These are phyloP conservation scores for Martiniozyma asiatica DNA, from an alignment of 1,139 yeast species.

Conservation along the genomic window DNA sequence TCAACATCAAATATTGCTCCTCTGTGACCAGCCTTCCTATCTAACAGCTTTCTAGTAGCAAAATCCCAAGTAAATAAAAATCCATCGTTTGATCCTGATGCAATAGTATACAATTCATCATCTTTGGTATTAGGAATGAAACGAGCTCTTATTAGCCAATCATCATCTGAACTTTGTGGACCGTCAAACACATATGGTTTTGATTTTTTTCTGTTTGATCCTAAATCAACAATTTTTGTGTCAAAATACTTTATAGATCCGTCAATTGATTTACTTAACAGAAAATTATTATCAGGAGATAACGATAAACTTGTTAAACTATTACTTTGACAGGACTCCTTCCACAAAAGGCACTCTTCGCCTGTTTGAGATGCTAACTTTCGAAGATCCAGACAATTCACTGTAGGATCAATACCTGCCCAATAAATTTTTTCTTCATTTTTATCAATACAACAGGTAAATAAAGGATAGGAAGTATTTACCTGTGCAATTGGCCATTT, in stretches of 20 bases:
- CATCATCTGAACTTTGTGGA: slow-evolving; percentile 44
- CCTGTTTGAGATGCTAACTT: slow-evolving; percentile 26
- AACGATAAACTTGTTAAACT: slow-evolving; percentile 43
- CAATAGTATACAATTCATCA: slow-evolving; percentile 13
- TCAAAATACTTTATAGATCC: slow-evolving; percentile 48
- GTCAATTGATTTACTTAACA: slow-evolving; percentile 46
- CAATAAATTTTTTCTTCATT: slow-evolving; percentile 36
- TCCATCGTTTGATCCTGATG: slow-evolving; percentile 49
- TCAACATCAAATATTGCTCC: slow-evolving; percentile 55
- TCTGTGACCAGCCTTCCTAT: slow-evolving; percentile 45
- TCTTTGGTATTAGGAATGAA: slow-evolving; percentile 21
- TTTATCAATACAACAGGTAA: slow-evolving; percentile 32
- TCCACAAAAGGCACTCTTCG: no score
- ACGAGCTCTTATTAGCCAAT: slow-evolving; percentile 36
- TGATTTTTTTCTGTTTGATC: slow-evolving; percentile 24
- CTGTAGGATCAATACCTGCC: slow-evolving; percentile 57
- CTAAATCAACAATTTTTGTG: slow-evolving; percentile 25
- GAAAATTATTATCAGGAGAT: slow-evolving; percentile 36
- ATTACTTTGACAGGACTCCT: slow-evolving; percentile 28
- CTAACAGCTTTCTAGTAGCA: slow-evolving; percentile 33
- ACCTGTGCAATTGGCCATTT: slow-evolving; percentile 28
- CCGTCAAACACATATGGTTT: slow-evolving; percentile 44
- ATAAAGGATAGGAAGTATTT: slow-evolving; percentile 32
- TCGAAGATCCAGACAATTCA: slow-evolving; percentile 46
- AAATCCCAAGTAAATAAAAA: slow-evolving; percentile 52